Conservation (phyloP, 2,329 filamentous ascomycete genomes). For the Fusarium papillatum region DNA sequence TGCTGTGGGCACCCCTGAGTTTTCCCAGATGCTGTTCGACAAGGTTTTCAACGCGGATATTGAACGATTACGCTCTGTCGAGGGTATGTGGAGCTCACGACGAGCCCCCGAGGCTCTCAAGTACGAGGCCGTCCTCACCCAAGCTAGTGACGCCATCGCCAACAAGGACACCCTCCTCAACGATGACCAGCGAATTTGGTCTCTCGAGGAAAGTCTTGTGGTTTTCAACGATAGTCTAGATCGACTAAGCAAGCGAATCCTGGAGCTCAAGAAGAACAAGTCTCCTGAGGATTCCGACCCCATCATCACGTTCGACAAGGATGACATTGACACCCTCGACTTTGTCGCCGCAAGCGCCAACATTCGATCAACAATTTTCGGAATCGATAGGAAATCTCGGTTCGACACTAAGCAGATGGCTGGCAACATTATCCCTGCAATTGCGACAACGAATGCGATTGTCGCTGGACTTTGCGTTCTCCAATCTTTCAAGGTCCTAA, state of each 20-base stretch:
- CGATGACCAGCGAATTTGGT: constrained; percentile 85
- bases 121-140: constrained; percentile 71
- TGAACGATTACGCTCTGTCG: constrained; percentile 84
- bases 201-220: constrained; percentile 83
- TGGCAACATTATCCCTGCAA: constrained; percentile 98
- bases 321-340: constrained; percentile 94
- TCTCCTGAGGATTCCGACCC: constrained; percentile 67
- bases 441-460: constrained; percentile 98
- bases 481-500: constrained; percentile 92
- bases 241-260: constrained; percentile 80
- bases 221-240: constrained; percentile 90
- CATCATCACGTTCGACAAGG: constrained; percentile 93
- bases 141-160: constrained; percentile 63
- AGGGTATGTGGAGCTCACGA: constrained; percentile 96
- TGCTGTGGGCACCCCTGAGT: constrained; percentile 83
- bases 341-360: constrained; percentile 95
- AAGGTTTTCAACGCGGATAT: constrained; percentile 95
- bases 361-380: constrained; percentile 89
- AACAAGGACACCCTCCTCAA: constrained; percentile 67
- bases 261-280: constrained; percentile 69
- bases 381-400: constrained; percentile 88
- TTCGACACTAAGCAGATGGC: constrained; percentile 99
- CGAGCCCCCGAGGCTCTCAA: constrained; percentile 80
- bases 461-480: constrained; percentile 93
- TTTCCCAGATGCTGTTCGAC: constrained; percentile 86